Percentiles rank a stretch among this genome's conserved stretches.
phyloP scores from a whole-genome alignment of 345 rosid species.

The Ceriops decandra region DNA sequence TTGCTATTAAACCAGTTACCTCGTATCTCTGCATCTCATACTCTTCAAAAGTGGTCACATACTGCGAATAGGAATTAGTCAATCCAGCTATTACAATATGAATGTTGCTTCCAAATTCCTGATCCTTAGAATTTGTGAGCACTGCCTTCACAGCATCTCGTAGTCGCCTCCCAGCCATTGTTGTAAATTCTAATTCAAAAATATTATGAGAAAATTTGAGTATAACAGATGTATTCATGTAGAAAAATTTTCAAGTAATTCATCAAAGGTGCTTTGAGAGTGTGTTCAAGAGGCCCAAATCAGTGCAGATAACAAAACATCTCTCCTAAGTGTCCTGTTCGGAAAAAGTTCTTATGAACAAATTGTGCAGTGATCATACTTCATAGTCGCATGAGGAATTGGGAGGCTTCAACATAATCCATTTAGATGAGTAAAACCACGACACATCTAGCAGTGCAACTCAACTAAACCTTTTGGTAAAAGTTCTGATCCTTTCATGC shows the following conservation, averaged over 20 bases:
- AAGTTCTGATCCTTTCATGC: background rate
- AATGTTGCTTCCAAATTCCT: conserved; percentile 40
- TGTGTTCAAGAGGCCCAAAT: too few relatives aligned
- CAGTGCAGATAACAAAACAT: too few relatives aligned
- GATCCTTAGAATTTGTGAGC: conserved; percentile 43
- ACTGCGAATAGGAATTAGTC: conserved; percentile 92
- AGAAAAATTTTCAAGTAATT: background rate
- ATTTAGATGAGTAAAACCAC: too few relatives aligned
- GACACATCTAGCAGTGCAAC: background rate
- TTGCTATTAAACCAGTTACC: conserved; percentile 32
- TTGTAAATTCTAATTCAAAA: conserved; percentile 66
- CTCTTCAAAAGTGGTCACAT: conserved; percentile 89
- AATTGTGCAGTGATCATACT: too few relatives aligned
- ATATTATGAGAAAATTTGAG: conserved; percentile 1
- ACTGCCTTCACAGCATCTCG: conserved; percentile 75
- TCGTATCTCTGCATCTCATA: conserved; percentile 90
- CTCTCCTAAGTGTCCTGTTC: too few relatives aligned
- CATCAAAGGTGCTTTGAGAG: too few relatives aligned
- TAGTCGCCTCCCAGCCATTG: conserved; percentile 99
- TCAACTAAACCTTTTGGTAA: background rate
- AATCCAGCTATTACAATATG: conserved; percentile 87
- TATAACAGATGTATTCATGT: background rate
- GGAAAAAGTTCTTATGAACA: too few relatives aligned
- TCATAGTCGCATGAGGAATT: too few relatives aligned
- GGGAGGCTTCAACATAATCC: too few relatives aligned